Percentiles rank a stretch among this genome's conserved stretches.
Conservation (phyloP, 352 stramenopile genomes). For the Globisporangium okanoganense region DNA sequence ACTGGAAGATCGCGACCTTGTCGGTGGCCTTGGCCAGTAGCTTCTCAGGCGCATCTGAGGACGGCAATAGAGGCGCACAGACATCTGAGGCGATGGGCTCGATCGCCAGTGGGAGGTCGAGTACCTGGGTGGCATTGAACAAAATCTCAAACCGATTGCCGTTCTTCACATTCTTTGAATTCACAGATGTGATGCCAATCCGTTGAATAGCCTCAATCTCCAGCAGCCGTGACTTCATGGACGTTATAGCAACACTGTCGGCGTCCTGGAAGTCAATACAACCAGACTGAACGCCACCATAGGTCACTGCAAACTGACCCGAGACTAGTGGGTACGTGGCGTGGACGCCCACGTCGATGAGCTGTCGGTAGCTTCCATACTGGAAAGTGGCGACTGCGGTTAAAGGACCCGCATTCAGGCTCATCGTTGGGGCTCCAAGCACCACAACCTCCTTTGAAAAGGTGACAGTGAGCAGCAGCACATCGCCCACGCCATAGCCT, state of each 20-base stretch:
- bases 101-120: conserved; percentile 40
- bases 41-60: conserved; percentile 27
- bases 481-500: conserved; percentile 64
- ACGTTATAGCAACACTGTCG: conserved; percentile 30
- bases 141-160: conserved; percentile 51
- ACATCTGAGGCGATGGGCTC: conserved; percentile 39
- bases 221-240: conserved; percentile 45
- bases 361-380: conserved; percentile 47
- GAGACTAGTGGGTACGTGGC: conserved; percentile 45
- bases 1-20: conserved; percentile 55
- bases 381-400: conserved; percentile 36
- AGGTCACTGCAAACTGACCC: conserved; percentile 59
- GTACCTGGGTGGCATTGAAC: conserved; percentile 43
- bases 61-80: conserved; percentile 47
- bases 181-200: conserved; percentile 58
- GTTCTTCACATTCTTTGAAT: conserved; percentile 38
- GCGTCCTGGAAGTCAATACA: conserved; percentile 60
- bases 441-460: conserved; percentile 63
- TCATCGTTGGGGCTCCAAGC: conserved; percentile 31
- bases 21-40: conserved; percentile 38
- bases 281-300: conserved; percentile 26
- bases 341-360: conserved; percentile 63
- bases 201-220: conserved; percentile 29
- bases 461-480: conserved; percentile 59
- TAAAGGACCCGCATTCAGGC: conserved; percentile 40